These are phyloP conservation scores for Cyclostephanos invisitatus DNA, from an alignment of 108 stramenopile species.

Conservation along the genomic window DNA sequence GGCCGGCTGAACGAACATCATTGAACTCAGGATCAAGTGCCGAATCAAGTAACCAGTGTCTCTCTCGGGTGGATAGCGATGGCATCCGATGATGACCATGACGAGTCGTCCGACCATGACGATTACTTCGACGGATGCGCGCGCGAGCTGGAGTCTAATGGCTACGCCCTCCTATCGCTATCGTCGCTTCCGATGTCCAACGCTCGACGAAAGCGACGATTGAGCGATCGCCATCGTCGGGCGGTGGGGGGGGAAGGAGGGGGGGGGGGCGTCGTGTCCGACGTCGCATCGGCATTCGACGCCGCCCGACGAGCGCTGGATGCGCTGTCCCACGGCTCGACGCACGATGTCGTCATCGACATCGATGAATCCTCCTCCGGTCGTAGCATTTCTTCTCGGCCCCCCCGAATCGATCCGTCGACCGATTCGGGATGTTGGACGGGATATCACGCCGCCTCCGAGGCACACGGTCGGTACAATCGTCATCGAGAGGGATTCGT, in stretches of 20 bases:
- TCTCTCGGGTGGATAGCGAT: too few species aligned
- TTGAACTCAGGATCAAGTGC: too few species aligned
- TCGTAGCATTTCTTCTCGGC: too few species aligned
- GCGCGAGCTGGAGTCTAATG: slow-evolving; percentile 1
- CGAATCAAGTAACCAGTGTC: too few species aligned
- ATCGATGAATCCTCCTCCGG: background rate
- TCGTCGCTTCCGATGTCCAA: background rate
- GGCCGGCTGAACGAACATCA: too few species aligned
- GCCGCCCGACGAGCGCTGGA: slow-evolving; percentile 19
- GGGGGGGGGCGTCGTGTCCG: background rate
- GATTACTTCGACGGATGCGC: slow-evolving; percentile 3
- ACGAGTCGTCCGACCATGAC: background rate
- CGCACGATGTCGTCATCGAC: background rate
- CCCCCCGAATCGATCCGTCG: slow-evolving; percentile 44
- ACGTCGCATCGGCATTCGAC: slow-evolving; percentile 4
- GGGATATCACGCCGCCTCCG: slow-evolving; percentile 69
- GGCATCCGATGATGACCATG: background rate
- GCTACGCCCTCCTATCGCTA: slow-evolving; percentile 5
- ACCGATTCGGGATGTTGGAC: slow-evolving; percentile 73
- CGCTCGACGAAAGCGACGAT: background rate
- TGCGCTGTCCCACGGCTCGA: background rate
- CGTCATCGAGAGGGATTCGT: slow-evolving; percentile 75
- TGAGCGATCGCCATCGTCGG: background rate
- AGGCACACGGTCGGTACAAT: slow-evolving; percentile 68
- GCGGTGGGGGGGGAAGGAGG: too few species aligned